Base-by-base conservation (phyloP, 2,329 filamentous ascomycete genomes). In the Arachnopeziza araneosa region DNA sequence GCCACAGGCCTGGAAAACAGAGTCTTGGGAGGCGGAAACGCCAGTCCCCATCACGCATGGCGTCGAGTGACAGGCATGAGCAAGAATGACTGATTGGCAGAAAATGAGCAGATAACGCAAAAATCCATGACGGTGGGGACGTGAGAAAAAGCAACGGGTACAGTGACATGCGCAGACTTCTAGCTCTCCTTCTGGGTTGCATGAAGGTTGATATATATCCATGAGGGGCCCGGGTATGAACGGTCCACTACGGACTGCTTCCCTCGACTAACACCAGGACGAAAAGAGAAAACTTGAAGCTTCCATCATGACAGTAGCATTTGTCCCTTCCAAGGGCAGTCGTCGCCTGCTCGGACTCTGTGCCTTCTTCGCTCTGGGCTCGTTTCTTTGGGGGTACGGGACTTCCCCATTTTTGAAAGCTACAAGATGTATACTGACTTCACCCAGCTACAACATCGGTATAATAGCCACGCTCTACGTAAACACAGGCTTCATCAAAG, bases 381-480 rank as follows among this genome's bases (percentile, higher is more conserved):
- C 81, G 1, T 80, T 82, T 48, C 76, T 81, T 24, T 83, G 81
- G 80, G 81, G 82, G 79, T 81, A 69, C 67, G 76, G 71, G 36
- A 14, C n/a, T 23, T 52, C 17, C 36, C 48, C 52, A 30, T n/a
- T 17, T 50, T 52, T 21, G 17, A 2, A 21, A 19, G n/a, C 26
- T 19, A 19, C 17, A 5, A 44, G 12, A 44, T 5, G 14, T 32
- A 44, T 44, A 44, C 36, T 44, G 36, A 44, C 17, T 44, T 19
- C 8, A 53, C 36, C 36, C 17, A 81, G 79, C 17, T 84, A 85
- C 70, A 83, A 84, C 67, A 78, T 85, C 64, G 83, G 82, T 56
- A 76, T 85, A 51, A 74, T 84, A 21, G 80, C 80, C 1, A 81
- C 81, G 0, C 75, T 85, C 48, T 80, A 83, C 56, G 80, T 83